Evolutionary conservation across 441 rosid species (phyloP), one percentile per base, ranked within the genome.

Genomic region (Populus tomentosa): DNA sequence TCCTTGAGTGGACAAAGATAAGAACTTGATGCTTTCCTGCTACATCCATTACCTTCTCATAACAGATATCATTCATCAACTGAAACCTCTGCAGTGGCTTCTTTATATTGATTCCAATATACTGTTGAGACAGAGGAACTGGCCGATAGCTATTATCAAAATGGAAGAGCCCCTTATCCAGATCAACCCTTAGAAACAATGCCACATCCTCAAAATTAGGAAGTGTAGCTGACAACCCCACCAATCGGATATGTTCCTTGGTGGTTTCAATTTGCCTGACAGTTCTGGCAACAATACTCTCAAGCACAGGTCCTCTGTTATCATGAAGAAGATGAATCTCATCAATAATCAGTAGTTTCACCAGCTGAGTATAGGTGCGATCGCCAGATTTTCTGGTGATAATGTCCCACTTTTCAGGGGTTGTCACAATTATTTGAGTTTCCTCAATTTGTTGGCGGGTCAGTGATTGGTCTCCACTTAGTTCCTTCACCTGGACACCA

Each of bases 361-460:
- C 98, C 53, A 94, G 89, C 86, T 91, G 94, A 0, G 98, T 94
- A 75, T 92, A 96, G 42, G 99, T 94, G n/a, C 98, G 92, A 82
- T 96, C 98, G 56, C 98, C 99, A 16, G 98, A 94, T 80, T 96
- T 96, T 80, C 99, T 87, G 42, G 99, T 92, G 67, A 95, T 85
- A 67, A 95, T 94, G 83, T 92, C 99, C 99, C 99, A 95, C 80
- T 95, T 95, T 87, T 94, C 99, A 13, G 99, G 98, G 61, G 99
- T 95, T 16, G 98, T 94, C 75, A 95, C 99, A 61, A 95, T 92
- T 64, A 95, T 88, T 81, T 95, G 98, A 59, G 99, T 95, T 83
- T 94, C 98, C 72, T 95, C 98, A 59, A 94, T 95, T 87, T 95
- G 95, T 78, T 89, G 98, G 71, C 98, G 95, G 61, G 91, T 94